phyloP scores from a whole-genome alignment of 192 early-diverging fungal species.

The Dispira parvispora region DNA sequence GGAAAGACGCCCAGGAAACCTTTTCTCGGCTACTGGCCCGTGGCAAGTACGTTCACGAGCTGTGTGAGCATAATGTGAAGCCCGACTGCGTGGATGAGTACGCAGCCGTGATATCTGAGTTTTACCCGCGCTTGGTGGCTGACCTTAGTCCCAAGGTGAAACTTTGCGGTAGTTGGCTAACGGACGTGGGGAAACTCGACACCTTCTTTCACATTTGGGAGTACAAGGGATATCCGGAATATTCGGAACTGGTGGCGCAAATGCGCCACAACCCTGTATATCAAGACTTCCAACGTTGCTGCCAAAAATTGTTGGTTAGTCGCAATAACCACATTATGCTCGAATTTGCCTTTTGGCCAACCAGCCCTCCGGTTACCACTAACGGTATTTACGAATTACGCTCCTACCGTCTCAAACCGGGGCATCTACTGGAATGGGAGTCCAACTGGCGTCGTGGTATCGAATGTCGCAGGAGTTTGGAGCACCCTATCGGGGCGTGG shows the following conservation, averaged over 20 bases:
- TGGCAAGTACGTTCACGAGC: constrained; percentile 83
- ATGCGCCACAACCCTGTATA: constrained; percentile 48
- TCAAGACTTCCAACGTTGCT: constrained; percentile 41
- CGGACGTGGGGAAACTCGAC: constrained; percentile 75
- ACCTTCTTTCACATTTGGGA: constrained; percentile 83
- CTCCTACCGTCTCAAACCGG: constrained; percentile 75
- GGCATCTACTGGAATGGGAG: constrained; percentile 84
- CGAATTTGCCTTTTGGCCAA: constrained; percentile 85
- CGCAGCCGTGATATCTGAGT: constrained; percentile 51
- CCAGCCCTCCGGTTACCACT: constrained; percentile 50
- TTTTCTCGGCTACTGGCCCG: constrained; percentile 63
- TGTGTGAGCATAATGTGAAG: constrained; percentile 66
- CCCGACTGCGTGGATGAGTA: constrained; percentile 80
- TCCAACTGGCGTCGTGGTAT: constrained; percentile 76
- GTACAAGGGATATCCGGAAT: constrained; percentile 76
- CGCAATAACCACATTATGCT: constrained; percentile 74
- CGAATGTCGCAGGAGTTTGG: constrained; percentile 71
- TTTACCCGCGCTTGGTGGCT: constrained; percentile 60
- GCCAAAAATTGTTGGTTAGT: constrained; percentile 50
- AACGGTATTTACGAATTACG: constrained; percentile 86
- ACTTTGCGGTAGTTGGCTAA: constrained; percentile 78
- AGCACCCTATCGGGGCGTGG: constrained; percentile 91
- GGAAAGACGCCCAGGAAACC: constrained; percentile 39
- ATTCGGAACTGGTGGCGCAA: constrained; percentile 41
- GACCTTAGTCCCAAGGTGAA: constrained; percentile 57